Conservation (phyloP, 495 filamentous ascomycete genomes). For the Aspergillus saccharolyticus region DNA sequence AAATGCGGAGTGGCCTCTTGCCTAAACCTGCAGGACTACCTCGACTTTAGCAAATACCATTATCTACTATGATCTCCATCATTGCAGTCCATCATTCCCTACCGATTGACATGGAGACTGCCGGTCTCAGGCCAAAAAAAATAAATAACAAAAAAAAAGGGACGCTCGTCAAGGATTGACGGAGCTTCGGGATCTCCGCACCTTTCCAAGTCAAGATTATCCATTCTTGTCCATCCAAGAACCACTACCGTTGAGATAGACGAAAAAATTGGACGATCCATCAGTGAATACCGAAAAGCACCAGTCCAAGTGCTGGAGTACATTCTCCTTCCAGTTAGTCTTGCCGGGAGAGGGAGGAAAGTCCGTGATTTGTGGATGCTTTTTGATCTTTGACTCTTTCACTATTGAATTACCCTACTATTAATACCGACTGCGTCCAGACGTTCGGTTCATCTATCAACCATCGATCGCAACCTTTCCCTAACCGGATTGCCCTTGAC, state of each 20-base stretch:
- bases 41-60: not conserved
- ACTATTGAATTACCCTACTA: not conserved
- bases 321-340: not conserved
- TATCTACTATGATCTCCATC: not conserved
- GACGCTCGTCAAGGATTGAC: not conserved
- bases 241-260: not conserved
- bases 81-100: not conserved
- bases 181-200: not conserved
- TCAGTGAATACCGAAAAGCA: not conserved
- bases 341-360: not conserved
- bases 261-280: not conserved
- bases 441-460: not conserved
- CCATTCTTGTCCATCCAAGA: not conserved
- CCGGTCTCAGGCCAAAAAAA: not conserved
- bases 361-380: not conserved
- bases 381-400: not conserved
- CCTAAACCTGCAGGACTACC: not conserved
- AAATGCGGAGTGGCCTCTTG: conserved; percentile 13
- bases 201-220: not conserved
- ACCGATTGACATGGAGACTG: not conserved
- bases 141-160: too few relatives aligned
- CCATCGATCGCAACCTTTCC: not conserved
- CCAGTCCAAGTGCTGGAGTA: not conserved
- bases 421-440: not conserved
- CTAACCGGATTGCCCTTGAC: not conserved